phyloP scores from a whole-genome alignment of 164 flowering plant genomes.

The Annona cherimola region DNA sequence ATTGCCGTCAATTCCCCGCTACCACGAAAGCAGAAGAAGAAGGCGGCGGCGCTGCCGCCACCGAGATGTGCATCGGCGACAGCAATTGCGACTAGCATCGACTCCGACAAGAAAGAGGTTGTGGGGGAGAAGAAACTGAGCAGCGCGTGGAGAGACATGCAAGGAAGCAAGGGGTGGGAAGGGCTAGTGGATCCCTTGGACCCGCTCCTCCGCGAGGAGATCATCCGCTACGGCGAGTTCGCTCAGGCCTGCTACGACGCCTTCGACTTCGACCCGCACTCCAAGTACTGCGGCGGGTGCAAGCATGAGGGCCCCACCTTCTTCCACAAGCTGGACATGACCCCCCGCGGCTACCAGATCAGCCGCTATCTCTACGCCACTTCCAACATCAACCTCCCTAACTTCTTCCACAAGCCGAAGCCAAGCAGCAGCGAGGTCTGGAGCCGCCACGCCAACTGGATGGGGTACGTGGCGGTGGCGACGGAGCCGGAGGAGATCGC shows the following conservation, averaged over 20 bases:
- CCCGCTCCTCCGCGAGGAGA: slow-evolving; percentile 46
- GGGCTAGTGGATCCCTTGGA: slow-evolving; percentile 63
- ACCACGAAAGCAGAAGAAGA: background rate
- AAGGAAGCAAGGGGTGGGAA: slow-evolving; percentile 58
- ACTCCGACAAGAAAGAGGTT: background rate
- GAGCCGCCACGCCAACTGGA: slow-evolving; percentile 85
- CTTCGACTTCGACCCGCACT: slow-evolving; percentile 72
- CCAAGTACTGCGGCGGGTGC: slow-evolving; percentile 70
- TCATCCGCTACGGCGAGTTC: slow-evolving; percentile 69
- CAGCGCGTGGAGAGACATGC: slow-evolving; percentile 55
- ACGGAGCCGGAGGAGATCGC: slow-evolving; percentile 40
- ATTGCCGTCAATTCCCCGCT: too few relatives aligned
- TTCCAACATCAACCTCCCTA: slow-evolving; percentile 69
- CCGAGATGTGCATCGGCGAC: background rate
- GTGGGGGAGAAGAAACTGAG: background rate
- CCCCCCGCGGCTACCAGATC: slow-evolving; percentile 35
- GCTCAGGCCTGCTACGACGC: slow-evolving; percentile 77
- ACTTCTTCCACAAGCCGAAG: slow-evolving; percentile 58
- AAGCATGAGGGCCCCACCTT: slow-evolving; percentile 43
- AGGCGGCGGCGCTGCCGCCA: background rate
- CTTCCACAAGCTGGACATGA: slow-evolving; percentile 51
- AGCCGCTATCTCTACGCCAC: slow-evolving; percentile 66
- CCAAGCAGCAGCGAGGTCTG: slow-evolving; percentile 32
- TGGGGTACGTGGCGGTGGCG: slow-evolving; percentile 76
- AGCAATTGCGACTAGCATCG: background rate